Evolutionary conservation across 1,139 yeast genomes (phyloP).

Genomic region (Suhomyces panamericanus): DNA sequence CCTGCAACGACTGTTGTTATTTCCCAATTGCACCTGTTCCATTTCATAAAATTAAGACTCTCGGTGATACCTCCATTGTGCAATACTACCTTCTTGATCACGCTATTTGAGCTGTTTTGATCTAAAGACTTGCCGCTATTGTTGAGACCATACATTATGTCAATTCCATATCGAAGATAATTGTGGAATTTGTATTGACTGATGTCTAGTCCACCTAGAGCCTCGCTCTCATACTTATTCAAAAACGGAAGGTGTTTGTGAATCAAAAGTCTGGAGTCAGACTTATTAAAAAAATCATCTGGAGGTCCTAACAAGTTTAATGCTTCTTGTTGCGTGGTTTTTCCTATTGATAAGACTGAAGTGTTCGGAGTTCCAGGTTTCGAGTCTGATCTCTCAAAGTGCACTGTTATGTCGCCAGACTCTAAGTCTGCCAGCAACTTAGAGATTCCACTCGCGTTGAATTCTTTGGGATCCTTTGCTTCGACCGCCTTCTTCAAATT

Average conservation of each 20-base stretch:
- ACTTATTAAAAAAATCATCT: conserved; percentile 51
- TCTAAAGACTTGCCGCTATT: conserved; percentile 16
- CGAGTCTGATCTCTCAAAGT: not conserved
- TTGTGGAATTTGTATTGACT: conserved; percentile 50
- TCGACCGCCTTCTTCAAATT: not conserved
- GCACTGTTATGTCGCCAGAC: not conserved
- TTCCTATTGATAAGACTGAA: conserved; percentile 28
- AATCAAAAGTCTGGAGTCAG: conserved; percentile 45
- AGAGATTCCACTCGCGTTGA: conserved; percentile 2
- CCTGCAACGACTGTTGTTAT: conserved; percentile 15
- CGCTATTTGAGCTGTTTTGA: conserved; percentile 23
- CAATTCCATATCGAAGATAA: conserved; percentile 55
- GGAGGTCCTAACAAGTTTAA: conserved; percentile 55
- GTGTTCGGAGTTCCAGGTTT: not conserved
- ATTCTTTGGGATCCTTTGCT: not conserved
- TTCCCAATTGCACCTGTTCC: conserved; percentile 49
- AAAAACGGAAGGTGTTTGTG: conserved; percentile 26
- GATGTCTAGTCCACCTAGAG: conserved; percentile 7
- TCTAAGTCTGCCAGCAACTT: conserved; percentile 6
- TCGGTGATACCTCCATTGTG: conserved; percentile 55
- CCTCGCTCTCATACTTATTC: conserved; percentile 4
- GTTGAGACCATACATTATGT: conserved; percentile 49
- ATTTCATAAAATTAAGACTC: conserved; percentile 49
- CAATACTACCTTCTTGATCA: conserved; percentile 43
- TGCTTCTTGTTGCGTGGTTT: conserved; percentile 52